Base-by-base conservation (phyloP, 306 rosid genomes). In the Rosa multiflora region DNA sequence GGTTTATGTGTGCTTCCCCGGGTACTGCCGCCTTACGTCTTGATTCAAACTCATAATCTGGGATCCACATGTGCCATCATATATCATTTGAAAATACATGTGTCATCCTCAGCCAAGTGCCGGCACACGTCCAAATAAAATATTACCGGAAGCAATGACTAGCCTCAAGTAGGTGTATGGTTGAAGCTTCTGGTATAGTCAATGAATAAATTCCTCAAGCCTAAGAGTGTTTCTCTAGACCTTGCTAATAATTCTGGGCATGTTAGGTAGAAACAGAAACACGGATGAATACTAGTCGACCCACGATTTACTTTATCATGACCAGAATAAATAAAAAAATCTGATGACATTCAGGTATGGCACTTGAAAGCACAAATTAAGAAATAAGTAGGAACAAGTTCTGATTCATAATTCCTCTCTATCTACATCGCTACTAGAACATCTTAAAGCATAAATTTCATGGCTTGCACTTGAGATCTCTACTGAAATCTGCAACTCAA, bases 371-470 rank as follows among this genome's bases (percentile, higher is more conserved):
- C 17, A n/a, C 26, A 70, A 62, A 83, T 69, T 32, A 91, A 87
- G 80, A 84, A 74, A 67, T 73, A 74, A 71, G n/a, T 37, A 61
- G 55, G 78, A 83, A 72, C 81, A 87, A 76, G 46, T 85, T 76
- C 64, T 82, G 83, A 75, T 82, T 77, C 88, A 79, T 69, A 82
- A 73, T 67, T 81, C 82, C 78, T 83, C 78, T 76, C 70, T 84
- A 88, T 90, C 88, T 88, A 87, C 93, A 86, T 70, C 88, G 83
- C 58, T 46, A 78, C 72, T 83, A 80, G 59, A 23, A 77, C 75
- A 78, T 75, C 76, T 76, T 86, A 78, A 10, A 84, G 79, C 58
- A 17, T 78, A 78, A 88, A 81, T 78, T 78, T 73, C 85, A 83
- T 77, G 81, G 80, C 87, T 64, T 83, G 80, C 86, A 78, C 14